phyloP scores from a whole-genome alignment of 768 basidiomycete genomes.

The Boletus sp. region DNA sequence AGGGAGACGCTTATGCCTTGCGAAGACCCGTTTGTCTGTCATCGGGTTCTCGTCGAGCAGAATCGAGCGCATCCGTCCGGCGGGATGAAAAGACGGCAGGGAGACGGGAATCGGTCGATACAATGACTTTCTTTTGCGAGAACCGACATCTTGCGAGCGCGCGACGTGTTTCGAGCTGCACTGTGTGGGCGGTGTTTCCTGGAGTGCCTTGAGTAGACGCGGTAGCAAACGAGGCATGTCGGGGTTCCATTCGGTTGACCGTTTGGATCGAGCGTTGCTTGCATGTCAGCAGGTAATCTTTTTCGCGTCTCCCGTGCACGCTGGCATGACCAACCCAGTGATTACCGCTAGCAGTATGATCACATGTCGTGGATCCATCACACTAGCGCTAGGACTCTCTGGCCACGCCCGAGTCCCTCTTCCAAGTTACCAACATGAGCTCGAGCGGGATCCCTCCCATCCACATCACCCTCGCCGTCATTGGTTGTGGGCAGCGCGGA shows the following conservation, averaged over 20 bases:
- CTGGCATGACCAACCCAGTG: too few relatives aligned
- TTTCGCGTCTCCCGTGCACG: not conserved
- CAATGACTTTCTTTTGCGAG: constrained; percentile 30
- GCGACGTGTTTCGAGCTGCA: constrained; percentile 11
- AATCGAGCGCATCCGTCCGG: constrained; percentile 52
- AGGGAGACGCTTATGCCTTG: constrained; percentile 54
- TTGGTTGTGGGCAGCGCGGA: constrained; percentile 85
- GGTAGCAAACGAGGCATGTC: constrained; percentile 70
- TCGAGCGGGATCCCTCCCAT: constrained; percentile 7
- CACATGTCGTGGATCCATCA: constrained; percentile 25
- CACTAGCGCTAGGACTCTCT: constrained; percentile 37
- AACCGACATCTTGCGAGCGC: constrained; percentile 3
- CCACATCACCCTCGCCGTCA: constrained; percentile 67
- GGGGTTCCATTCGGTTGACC: too few relatives aligned
- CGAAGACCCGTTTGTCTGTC: constrained; percentile 45
- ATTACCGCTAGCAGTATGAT: constrained; percentile 3
- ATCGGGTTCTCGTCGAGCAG: constrained; percentile 62
- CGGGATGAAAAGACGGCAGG: constrained; percentile 42
- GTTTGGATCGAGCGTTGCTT: too few relatives aligned
- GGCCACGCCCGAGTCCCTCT: constrained; percentile 28
- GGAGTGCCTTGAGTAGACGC: constrained; percentile 50
- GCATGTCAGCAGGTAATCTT: not conserved
- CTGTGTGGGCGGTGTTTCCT: constrained; percentile 22
- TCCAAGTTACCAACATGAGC: constrained; percentile 19
- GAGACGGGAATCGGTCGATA: constrained; percentile 34